phyloP scores from a whole-genome alignment of 1,284 basidiomycete genomes.

The Pseudozyma tsukubaensis region DNA sequence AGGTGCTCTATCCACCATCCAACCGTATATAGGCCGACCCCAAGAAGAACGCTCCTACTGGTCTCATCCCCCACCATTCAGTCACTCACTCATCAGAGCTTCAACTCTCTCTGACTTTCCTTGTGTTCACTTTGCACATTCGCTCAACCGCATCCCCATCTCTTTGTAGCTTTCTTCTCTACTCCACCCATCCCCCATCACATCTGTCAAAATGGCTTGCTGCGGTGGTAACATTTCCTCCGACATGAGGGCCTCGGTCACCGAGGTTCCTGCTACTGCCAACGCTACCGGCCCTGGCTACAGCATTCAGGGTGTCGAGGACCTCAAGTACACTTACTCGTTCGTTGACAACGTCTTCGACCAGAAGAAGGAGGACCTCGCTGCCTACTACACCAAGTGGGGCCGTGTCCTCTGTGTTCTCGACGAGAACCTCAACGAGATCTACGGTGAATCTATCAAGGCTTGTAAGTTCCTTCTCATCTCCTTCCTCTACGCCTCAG shows the following conservation, averaged over 20 bases:
- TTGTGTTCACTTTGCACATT: conserved; percentile 25
- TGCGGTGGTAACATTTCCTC: conserved; percentile 58
- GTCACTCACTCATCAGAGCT: conserved; percentile 27
- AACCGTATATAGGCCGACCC: conserved; percentile 20
- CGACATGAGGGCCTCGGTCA: conserved; percentile 70
- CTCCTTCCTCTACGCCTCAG: neutral
- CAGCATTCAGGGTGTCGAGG: conserved; percentile 57
- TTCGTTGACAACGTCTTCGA: conserved; percentile 71
- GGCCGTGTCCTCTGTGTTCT: conserved; percentile 70
- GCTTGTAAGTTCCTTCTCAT: conserved; percentile 43
- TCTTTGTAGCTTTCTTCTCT: neutral
- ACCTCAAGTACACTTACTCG: conserved; percentile 68
- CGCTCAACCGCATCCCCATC: conserved; percentile 32
- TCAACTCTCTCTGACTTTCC: conserved; percentile 30
- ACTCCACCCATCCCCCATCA: neutral
- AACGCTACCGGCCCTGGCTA: conserved; percentile 61
- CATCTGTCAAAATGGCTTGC: conserved; percentile 42
- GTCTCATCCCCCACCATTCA: conserved; percentile 18
- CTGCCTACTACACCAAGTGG: conserved; percentile 71
- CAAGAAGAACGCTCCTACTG: neutral
- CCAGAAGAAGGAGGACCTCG: conserved; percentile 69
- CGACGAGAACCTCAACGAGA: conserved; percentile 68
- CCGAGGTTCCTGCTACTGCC: conserved; percentile 58
- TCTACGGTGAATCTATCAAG: conserved; percentile 65
- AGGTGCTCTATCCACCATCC: conserved; percentile 1